Evolutionary conservation across 768 basidiomycete species (phyloP), one percentile per base, ranked within the genome.

Genomic region (Podaxis sp.): DNA sequence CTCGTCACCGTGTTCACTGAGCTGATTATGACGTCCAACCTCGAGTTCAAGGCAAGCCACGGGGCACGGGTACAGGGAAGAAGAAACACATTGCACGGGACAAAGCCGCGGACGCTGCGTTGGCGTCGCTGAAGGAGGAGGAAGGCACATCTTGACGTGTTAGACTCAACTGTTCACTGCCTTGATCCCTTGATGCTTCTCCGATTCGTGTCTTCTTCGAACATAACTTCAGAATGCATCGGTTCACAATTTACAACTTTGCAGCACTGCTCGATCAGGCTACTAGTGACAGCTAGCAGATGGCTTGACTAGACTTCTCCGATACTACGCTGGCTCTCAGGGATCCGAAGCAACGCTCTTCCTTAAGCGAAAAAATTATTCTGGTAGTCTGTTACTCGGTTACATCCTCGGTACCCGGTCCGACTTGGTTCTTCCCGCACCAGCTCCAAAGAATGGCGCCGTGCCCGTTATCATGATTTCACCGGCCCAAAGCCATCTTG

Each of bases 11-110:
- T 40, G 48, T 59, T 64, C 17, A 56, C 33, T 52, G 28, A 22
- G 19, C 49, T 36, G 63, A 52, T 49, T 68, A 40, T 66, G 55
- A 65, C 28, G 65, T 60, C 40, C 53, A 60, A 40, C 22, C 59
- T 40, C 24, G 65, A 89, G 88, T 89, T 65, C 74, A 82, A 46
- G 84, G 85, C 1, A 69, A 77, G 59, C 74, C 75, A 59, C 76
- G 79, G 63, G 86, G 83, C 8, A 74, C 68, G 28, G 87, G 85
- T 33, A 72, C 73, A n/a, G 87, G 80, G 17, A 63, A 75, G 3
- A 80, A 79, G 49, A 88, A 87, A 68, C 78, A 83, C 67, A 68
- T 79, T n/a, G 80, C 82, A 26, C 80, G 76, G 67, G 71, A 80
- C 65, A 68, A 68, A 12, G 80, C 86, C 3, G 83, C 84, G 49